Conservation (phyloP, 108 stramenopile species). For the Cylindrotheca closterium region DNA sequence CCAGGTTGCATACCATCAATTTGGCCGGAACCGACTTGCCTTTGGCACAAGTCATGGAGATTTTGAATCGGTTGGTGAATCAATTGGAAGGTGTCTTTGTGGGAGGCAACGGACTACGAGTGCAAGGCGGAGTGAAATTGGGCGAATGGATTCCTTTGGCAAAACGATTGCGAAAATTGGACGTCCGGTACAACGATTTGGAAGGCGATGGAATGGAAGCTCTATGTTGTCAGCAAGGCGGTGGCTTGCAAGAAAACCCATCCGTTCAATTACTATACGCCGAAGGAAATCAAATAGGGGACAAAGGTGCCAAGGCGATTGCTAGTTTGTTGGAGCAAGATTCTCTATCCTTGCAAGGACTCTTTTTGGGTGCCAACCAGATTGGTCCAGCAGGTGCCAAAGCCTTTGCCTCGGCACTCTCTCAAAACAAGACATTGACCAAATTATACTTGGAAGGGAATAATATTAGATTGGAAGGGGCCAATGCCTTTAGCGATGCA, state of each 20-base stretch:
- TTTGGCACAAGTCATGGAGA: slow-evolving; percentile 4
- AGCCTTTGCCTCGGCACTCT: slow-evolving; percentile 18
- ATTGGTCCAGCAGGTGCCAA: slow-evolving; percentile 32
- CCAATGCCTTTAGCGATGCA: slow-evolving; percentile 26
- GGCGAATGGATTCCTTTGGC: neutral
- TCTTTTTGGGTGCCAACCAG: slow-evolving; percentile 28
- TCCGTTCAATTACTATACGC: slow-evolving; percentile 14
- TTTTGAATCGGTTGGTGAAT: neutral
- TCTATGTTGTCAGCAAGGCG: no score
- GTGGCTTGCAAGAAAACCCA: slow-evolving; percentile 8
- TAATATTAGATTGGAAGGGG: slow-evolving; percentile 35
- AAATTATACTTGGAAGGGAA: slow-evolving; percentile 45
- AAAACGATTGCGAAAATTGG: slow-evolving; percentile 12
- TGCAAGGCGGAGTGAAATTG: slow-evolving; percentile 1
- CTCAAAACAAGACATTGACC: slow-evolving; percentile 19
- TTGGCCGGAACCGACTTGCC: slow-evolving; percentile 35
- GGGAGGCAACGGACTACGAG: slow-evolving; percentile 25
- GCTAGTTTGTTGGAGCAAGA: slow-evolving; percentile 3
- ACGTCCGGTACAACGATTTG: slow-evolving; percentile 33
- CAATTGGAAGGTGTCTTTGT: slow-evolving; percentile 19
- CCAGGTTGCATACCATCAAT: slow-evolving; percentile 18
- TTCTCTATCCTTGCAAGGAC: slow-evolving; percentile 6
- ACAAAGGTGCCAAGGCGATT: slow-evolving; percentile 16
- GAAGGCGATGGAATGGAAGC: slow-evolving; percentile 6
- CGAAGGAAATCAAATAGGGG: slow-evolving; percentile 23